Evolutionary conservation across 805 yeast species (phyloP), one percentile per base, ranked within the genome.

Genomic region (Wickerhamomyces rabaulensis): DNA sequence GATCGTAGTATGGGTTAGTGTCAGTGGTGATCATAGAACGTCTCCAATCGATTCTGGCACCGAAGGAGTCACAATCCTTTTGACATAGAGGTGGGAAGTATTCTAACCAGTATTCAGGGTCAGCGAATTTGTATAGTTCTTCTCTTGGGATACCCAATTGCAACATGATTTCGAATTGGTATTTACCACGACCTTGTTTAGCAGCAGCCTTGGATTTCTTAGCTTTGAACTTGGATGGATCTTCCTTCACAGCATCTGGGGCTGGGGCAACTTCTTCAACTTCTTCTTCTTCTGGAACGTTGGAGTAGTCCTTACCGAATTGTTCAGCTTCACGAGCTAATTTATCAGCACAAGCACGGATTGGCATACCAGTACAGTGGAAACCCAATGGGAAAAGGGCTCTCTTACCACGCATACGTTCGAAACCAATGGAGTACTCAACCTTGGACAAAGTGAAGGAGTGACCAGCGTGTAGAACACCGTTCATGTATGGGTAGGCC

Each of bases 321-420:
- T 79, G 66, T 70, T 94, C 97, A 49, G 91, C 75, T 74, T 94
- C 99, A 67, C 99, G 82, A 63, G 80, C 80, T 63, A 94, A 77
- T 70, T 94, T 92, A 70, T 92, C 99, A 42, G 99, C 98, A 61
- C 96, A 79, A 25, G 98, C 92, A 64, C 81, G 76, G 66, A 94
- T 94, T 45, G 99, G 98, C 97, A 94, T 86, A 76, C 99, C 99
- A 31, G 99, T 94, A 78, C 99, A 94, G 70, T 94, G 99, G 84
- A 92, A 94, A 42, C 99, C 99, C 48, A 94, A 76, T 43, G 99
- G 98, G 72, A 88, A 94, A 51, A 91, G 73, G 33, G 97, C 96
- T 58, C 86, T 79, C 69, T 85, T 88, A 55, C 97, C 98, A 62
- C 78, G 78, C 92, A 94, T 86, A 70, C 97, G 82, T 73, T 94